phyloP scores from a whole-genome alignment of 1,284 basidiomycete genomes.

The Volvariella surrecta region DNA sequence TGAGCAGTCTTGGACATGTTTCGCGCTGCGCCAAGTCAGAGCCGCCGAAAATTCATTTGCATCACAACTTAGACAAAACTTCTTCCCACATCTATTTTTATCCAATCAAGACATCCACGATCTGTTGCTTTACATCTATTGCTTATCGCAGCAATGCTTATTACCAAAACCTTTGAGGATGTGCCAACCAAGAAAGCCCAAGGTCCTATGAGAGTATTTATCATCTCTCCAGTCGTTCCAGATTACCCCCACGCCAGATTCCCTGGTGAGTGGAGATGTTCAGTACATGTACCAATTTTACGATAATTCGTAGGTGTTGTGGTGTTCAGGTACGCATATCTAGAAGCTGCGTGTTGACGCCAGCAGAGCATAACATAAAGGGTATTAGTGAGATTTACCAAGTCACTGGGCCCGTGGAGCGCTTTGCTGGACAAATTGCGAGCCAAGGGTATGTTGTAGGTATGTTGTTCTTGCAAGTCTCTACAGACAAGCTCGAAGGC shows the following conservation, averaged over 20 bases:
- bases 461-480: slow-evolving; percentile 20
- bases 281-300: slow-evolving; percentile 2
- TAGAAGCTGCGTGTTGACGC: too few species aligned
- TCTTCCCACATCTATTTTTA: slow-evolving; percentile 7
- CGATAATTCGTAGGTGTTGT: slow-evolving; percentile 48
- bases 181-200: slow-evolving; percentile 56
- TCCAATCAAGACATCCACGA: background rate
- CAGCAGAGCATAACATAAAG: too few species aligned
- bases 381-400: slow-evolving; percentile 71
- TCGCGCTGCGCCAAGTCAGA: slow-evolving; percentile 1
- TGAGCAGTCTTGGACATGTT: slow-evolving; percentile 22
- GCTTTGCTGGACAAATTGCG: slow-evolving; percentile 88
- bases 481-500: background rate
- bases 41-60: background rate
- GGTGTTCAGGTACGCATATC: slow-evolving; percentile 63
- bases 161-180: slow-evolving; percentile 73
- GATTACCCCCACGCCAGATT: slow-evolving; percentile 78
- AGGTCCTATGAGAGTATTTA: slow-evolving; percentile 68
- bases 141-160: slow-evolving; percentile 52
- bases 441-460: slow-evolving; percentile 81
- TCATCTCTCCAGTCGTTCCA: slow-evolving; percentile 62
- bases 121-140: too few species aligned
- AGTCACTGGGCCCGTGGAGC: slow-evolving; percentile 80
- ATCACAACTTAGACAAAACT: background rate
- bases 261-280: slow-evolving; percentile 40